A percentile compares a stretch with the other conserved stretches of the same genome.
These are phyloP conservation scores for Begonia loranthoides DNA, from an alignment of 306 rosid genomes.

Conservation along the genomic window DNA sequence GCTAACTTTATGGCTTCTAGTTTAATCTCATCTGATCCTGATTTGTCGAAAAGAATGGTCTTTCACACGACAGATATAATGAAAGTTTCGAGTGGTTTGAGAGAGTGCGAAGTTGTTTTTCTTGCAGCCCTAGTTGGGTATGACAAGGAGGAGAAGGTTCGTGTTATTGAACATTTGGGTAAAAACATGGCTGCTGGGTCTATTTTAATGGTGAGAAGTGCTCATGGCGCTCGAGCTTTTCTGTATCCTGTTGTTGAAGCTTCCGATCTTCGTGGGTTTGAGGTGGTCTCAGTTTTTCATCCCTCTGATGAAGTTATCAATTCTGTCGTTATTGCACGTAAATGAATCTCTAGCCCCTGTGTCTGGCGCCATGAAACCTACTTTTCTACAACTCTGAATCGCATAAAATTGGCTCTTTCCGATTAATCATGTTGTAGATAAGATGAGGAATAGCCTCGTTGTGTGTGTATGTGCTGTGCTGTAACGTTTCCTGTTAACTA, in stretches of 20 bases:
- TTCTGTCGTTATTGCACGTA: conserved; percentile 19
- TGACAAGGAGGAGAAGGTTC: conserved; percentile 16
- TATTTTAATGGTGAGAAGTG: conserved; percentile 21
- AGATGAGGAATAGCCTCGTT: conserved; percentile 3
- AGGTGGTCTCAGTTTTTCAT: conserved; percentile 23
- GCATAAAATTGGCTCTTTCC: background rate
- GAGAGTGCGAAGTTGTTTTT: conserved; percentile 18
- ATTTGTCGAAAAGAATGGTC: conserved; percentile 17
- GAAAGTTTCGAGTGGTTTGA: conserved; percentile 11
- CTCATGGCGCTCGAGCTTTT: conserved; percentile 25
- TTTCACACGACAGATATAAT: conserved; percentile 19
- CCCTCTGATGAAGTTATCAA: conserved; percentile 23
- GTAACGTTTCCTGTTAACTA: too few species aligned
- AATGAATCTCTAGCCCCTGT: background rate
- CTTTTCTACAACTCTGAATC: background rate
- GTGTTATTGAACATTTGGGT: conserved; percentile 15
- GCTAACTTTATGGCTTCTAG: conserved; percentile 18
- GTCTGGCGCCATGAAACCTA: too few species aligned
- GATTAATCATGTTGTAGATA: background rate
- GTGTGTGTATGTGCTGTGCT: background rate
- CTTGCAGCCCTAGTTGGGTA: conserved; percentile 26
- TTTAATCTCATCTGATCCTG: conserved; percentile 13
- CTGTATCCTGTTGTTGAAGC: conserved; percentile 23
- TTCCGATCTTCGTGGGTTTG: conserved; percentile 15
- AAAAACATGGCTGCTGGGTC: conserved; percentile 20